Conservation (phyloP, 441 rosid species). For the Viola pubescens region DNA sequence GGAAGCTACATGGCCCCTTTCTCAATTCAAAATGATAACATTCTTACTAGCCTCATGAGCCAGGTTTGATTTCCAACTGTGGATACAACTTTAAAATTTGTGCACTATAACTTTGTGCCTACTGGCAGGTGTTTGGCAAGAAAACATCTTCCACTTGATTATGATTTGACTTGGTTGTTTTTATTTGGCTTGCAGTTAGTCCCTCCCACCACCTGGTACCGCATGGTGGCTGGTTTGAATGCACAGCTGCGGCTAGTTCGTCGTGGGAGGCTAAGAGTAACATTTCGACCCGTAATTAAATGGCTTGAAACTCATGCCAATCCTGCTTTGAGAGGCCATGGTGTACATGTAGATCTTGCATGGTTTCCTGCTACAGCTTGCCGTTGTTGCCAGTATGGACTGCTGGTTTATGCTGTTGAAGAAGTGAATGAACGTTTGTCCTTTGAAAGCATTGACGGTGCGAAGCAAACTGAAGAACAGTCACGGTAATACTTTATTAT, state of each 20-base stretch:
- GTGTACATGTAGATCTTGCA: slow-evolving; percentile 72
- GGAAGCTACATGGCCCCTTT: slow-evolving; percentile 99
- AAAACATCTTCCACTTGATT: slow-evolving; percentile 10
- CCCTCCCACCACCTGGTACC: slow-evolving; percentile 91
- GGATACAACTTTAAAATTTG: not conserved
- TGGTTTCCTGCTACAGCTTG: slow-evolving; percentile 79
- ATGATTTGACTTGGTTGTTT: slow-evolving; percentile 12
- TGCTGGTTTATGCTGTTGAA: slow-evolving; percentile 56
- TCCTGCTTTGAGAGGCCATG: slow-evolving; percentile 66
- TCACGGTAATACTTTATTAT: slow-evolving; percentile 39
- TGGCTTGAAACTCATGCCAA: slow-evolving; percentile 98
- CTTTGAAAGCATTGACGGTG: slow-evolving; percentile 31
- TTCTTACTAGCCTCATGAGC: slow-evolving; percentile 84
- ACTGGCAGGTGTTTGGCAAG: slow-evolving; percentile 8
- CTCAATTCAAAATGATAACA: slow-evolving; percentile 89
- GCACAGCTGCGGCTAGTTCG: slow-evolving; percentile 91
- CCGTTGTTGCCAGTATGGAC: slow-evolving; percentile 88
- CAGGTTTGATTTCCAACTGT: slow-evolving; percentile 51
- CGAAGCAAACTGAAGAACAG: slow-evolving; percentile 30
- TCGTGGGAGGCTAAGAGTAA: slow-evolving; percentile 63
- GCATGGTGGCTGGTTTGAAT: slow-evolving; percentile 96
- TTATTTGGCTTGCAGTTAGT: slow-evolving; percentile 45
- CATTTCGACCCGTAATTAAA: slow-evolving; percentile 60
- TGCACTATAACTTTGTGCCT: not conserved
- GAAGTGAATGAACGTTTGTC: slow-evolving; percentile 41